Evolutionary conservation across 176 grass and related monocot genomes (phyloP).

Genomic region (Secale cereale): DNA sequence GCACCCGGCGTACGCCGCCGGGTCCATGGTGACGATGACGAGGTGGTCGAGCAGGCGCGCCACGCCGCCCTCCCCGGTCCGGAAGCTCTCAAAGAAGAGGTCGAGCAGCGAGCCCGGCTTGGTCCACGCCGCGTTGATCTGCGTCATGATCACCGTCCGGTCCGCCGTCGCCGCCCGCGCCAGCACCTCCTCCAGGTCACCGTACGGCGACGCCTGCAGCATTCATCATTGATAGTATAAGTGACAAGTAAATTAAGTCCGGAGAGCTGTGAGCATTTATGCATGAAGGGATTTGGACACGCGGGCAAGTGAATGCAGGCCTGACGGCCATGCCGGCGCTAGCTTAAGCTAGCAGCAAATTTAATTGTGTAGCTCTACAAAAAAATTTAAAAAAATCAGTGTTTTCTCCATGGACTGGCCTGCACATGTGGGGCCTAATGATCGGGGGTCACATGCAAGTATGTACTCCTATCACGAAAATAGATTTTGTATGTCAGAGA

Average conservation of each 20-base stretch:
- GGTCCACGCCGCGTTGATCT: constrained; percentile 83
- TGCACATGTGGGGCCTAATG: not conserved
- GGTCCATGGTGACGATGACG: constrained; percentile 88
- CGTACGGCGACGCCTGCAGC: constrained; percentile 35
- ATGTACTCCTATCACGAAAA: not conserved
- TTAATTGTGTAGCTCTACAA: no score
- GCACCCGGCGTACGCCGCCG: constrained; percentile 69
- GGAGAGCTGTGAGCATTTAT: not conserved
- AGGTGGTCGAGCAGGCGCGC: constrained; percentile 71
- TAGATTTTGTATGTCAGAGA: not conserved
- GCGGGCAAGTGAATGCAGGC: not conserved
- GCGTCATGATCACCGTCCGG: constrained; percentile 88
- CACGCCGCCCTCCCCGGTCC: constrained; percentile 46
- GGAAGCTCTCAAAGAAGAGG: constrained; percentile 95
- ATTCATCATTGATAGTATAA: not conserved
- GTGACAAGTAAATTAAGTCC: not conserved
- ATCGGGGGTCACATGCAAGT: not conserved
- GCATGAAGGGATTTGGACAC: not conserved
- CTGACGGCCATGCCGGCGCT: not conserved
- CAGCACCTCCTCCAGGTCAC: constrained; percentile 70
- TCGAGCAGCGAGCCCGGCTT: constrained; percentile 74
- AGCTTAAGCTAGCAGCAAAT: no score
- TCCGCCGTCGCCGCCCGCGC: constrained; percentile 56
- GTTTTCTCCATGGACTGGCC: not conserved
- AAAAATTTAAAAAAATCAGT: no score